Conservation (phyloP, 768 basidiomycete species). For the Butyriboletus loyo region DNA sequence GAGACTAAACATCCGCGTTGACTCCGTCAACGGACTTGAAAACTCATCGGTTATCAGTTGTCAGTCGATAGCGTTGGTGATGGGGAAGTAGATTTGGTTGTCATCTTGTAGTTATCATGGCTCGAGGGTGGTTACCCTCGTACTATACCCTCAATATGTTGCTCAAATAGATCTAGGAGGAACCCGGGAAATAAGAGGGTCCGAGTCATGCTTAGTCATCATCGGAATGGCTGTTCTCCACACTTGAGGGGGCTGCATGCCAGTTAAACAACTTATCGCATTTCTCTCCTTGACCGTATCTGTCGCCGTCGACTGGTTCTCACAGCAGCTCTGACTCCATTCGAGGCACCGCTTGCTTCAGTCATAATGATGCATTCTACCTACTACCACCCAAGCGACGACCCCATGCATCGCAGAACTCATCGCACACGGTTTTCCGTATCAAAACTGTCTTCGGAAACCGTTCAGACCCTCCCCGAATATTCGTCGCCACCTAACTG, state of each 20-base stretch:
- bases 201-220: slow-evolving; percentile 30
- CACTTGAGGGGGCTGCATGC: too few species aligned
- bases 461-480: slow-evolving; percentile 60
- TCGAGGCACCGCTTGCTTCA: background rate
- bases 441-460: slow-evolving; percentile 62
- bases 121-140: background rate
- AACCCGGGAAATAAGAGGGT: too few species aligned
- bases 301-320: slow-evolving; percentile 6
- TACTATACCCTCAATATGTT: background rate
- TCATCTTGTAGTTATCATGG: background rate
- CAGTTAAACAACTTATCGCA: background rate
- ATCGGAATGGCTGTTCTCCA: slow-evolving; percentile 1
- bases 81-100: background rate
- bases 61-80: background rate
- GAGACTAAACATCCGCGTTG: background rate
- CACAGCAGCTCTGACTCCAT: slow-evolving; percentile 14
- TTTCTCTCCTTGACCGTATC: slow-evolving; percentile 4
- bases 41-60: slow-evolving; percentile 2
- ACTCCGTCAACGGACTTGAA: background rate
- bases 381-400: slow-evolving; percentile 6
- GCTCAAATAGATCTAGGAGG: background rate
- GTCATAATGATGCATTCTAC: slow-evolving; percentile 18
- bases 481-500: slow-evolving; percentile 46
- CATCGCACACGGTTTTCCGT: slow-evolving; percentile 59
- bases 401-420: slow-evolving; percentile 28